Evolutionary conservation across 306 rosid genomes (phyloP).

Genomic region (Mucuna pruriens): DNA sequence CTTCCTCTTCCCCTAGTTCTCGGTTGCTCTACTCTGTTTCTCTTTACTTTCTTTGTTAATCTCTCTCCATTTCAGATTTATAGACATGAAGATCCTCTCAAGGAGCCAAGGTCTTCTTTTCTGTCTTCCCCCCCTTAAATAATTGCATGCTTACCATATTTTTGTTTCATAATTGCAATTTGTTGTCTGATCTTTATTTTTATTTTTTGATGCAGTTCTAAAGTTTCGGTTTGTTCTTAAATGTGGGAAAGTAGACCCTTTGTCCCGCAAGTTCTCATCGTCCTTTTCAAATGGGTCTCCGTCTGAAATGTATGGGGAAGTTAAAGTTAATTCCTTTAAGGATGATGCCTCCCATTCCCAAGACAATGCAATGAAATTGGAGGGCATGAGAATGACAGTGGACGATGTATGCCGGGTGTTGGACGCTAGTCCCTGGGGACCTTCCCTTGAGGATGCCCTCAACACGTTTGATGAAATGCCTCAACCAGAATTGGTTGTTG

Average conservation of each 20-base stretch:
- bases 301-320: constrained; percentile 50
- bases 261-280: constrained; percentile 45
- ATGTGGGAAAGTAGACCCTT: constrained; percentile 36
- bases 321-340: constrained; percentile 33
- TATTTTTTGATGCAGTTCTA: constrained; percentile 50
- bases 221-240: constrained; percentile 44
- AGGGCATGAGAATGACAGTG: constrained; percentile 52
- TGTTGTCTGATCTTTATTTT: constrained; percentile 3
- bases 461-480: constrained; percentile 55
- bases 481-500: constrained; percentile 72
- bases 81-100: constrained; percentile 57
- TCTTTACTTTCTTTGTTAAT: background rate
- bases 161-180: constrained; percentile 15
- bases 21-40: background rate
- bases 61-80: background rate
- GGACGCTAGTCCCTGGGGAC: constrained; percentile 76
- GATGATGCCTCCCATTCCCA: constrained; percentile 34
- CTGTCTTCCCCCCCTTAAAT: background rate
- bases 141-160: background rate
- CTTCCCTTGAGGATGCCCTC: constrained; percentile 66
- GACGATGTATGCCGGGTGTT: constrained; percentile 66
- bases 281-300: constrained; percentile 55
- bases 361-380: constrained; percentile 43
- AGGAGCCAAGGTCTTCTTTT: constrained; percentile 51
- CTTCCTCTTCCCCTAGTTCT: too few relatives aligned